Evolutionary conservation across 1,284 basidiomycete genomes (phyloP).

Genomic region (Apiotrichum montevideense): DNA sequence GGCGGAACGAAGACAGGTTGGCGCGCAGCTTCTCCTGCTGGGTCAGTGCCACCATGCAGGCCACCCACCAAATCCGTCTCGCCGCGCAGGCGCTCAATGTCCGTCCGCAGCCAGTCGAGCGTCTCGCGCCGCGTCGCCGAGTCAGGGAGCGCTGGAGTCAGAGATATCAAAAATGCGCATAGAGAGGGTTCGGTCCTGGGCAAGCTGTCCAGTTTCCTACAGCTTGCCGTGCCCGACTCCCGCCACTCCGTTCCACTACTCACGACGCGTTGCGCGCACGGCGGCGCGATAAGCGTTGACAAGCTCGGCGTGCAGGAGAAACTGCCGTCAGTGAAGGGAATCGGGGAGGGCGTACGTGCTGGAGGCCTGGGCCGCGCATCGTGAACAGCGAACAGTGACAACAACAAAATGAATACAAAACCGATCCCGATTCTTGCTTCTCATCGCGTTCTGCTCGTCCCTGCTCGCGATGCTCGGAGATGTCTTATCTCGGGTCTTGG

Average conservation of each 20-base stretch:
- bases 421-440: too few species aligned
- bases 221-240: too few species aligned
- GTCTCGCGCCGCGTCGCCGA: conserved; percentile 40
- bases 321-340: conserved; percentile 20
- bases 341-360: not conserved
- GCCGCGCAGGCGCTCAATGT: conserved; percentile 35
- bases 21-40: conserved; percentile 15
- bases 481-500: too few species aligned
- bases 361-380: conserved; percentile 1
- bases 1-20: conserved; percentile 22
- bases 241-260: conserved; percentile 7
- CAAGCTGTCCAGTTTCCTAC: conserved; percentile 26
- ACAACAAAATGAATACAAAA: too few species aligned
- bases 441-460: too few species aligned
- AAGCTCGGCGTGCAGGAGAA: conserved; percentile 40
- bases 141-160: conserved; percentile 40
- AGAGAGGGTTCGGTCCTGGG: too few species aligned
- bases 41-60: not conserved
- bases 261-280: conserved; percentile 43
- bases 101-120: conserved; percentile 41
- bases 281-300: conserved; percentile 41
- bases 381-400: too few species aligned
- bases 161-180: not conserved
- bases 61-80: conserved; percentile 37
- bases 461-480: too few species aligned